A percentile compares a stretch with the other conserved stretches of the same genome.
These are phyloP conservation scores for Suillus subaureus DNA, from an alignment of 768 basidiomycete genomes.

Conservation along the genomic window DNA sequence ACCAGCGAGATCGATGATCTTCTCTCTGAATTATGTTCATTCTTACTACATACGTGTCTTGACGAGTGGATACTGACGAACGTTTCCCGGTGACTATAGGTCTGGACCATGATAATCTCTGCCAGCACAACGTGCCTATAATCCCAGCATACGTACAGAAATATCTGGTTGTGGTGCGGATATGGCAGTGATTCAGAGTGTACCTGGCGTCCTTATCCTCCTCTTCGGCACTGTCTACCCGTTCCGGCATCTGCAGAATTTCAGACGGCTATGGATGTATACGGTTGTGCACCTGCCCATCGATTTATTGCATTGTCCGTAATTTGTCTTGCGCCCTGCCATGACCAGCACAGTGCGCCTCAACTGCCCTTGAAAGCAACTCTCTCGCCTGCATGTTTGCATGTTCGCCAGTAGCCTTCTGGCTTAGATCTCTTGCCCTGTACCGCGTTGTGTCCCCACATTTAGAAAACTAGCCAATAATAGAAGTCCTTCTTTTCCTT, in stretches of 20 bases:
- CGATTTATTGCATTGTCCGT: constrained; percentile 5
- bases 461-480: constrained; percentile 5
- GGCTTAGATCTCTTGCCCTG: constrained; percentile 4
- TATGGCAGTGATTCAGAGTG: neutral
- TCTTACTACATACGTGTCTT: constrained; percentile 10
- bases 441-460: constrained; percentile 1
- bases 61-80: constrained; percentile 13
- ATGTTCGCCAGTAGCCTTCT: neutral
- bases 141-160: constrained; percentile 1
- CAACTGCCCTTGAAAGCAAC: constrained; percentile 8
- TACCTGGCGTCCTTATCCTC: neutral
- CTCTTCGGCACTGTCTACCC: neutral
- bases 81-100: neutral
- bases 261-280: neutral
- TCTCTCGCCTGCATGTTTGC: constrained; percentile 8
- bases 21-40: constrained; percentile 33
- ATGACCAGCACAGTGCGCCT: constrained; percentile 16
- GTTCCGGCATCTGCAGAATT: neutral
- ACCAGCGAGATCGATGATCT: constrained; percentile 27
- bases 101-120: constrained; percentile 6
- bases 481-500: constrained; percentile 8
- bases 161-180: neutral
- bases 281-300: neutral
- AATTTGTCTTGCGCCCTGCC: constrained; percentile 11
- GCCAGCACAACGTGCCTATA: constrained; percentile 1